Conservation (phyloP, 331 rosid species). For the Pyrus hybrid region DNA sequence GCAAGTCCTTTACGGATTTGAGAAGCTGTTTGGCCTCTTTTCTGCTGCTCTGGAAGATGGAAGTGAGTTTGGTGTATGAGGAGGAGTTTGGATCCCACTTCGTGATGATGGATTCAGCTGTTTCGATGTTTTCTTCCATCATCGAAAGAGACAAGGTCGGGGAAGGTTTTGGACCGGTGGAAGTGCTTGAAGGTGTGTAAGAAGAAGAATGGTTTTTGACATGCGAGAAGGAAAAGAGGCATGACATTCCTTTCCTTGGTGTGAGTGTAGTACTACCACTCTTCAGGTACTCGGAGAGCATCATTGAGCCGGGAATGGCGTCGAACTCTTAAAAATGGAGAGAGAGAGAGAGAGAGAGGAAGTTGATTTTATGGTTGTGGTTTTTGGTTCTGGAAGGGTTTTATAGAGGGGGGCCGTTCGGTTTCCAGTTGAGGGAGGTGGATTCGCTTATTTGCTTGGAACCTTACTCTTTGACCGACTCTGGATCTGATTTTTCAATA, state of each 20-base stretch:
- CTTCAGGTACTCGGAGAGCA: not conserved
- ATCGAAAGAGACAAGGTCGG: not conserved
- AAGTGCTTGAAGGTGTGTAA: no score
- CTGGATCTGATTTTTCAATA: no score
- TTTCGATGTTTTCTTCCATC: constrained; percentile 27
- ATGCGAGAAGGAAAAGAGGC: no score
- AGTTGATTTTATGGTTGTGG: not conserved
- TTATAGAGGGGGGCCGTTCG: constrained; percentile 1
- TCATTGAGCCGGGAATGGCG: not conserved
- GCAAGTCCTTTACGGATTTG: constrained; percentile 24
- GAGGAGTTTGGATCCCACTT: constrained; percentile 41
- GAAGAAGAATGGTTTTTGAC: no score
- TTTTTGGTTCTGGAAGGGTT: not conserved
- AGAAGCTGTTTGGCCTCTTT: constrained; percentile 31
- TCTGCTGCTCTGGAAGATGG: constrained; percentile 29
- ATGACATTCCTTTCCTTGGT: no score
- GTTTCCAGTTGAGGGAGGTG: constrained; percentile 7
- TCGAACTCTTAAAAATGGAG: not conserved
- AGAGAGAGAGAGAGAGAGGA: not conserved
- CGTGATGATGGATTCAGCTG: constrained; percentile 23
- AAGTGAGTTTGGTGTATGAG: constrained; percentile 19
- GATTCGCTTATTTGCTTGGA: constrained; percentile 3
- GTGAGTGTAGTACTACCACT: not conserved
- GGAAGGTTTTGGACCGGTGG: not conserved
- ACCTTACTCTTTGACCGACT: constrained; percentile 4